Conservation (phyloP, 208 protist genomes). For the Blechomonas ayalai region DNA sequence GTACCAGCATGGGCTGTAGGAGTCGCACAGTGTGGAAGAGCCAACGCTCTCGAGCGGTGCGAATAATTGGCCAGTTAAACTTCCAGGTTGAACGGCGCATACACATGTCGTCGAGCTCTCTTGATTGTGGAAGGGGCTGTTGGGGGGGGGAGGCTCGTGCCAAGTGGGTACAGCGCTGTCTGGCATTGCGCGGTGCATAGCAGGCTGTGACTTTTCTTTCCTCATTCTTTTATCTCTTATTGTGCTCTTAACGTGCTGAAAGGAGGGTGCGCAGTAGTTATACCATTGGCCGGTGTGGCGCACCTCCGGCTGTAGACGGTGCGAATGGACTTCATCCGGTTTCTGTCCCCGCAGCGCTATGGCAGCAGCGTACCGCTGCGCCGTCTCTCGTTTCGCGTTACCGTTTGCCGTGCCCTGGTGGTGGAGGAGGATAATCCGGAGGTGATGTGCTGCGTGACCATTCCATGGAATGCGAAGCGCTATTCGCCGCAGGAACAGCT, state of each 20-base stretch:
- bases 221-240: constrained; percentile 7
- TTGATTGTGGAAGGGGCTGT: too few relatives aligned
- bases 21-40: too few relatives aligned
- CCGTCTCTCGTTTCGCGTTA: constrained; percentile 44
- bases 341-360: constrained; percentile 54
- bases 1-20: constrained; percentile 15
- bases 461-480: constrained; percentile 62
- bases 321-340: constrained; percentile 51
- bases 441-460: constrained; percentile 23
- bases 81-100: too few relatives aligned
- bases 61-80: too few relatives aligned
- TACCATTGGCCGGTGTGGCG: not conserved
- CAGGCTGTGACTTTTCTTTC: constrained; percentile 5
- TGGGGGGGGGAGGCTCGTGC: too few relatives aligned
- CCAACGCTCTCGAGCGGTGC: too few relatives aligned
- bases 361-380: constrained; percentile 30
- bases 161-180: too few relatives aligned
- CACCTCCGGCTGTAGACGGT: not conserved
- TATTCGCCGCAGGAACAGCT: constrained; percentile 50
- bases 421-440: constrained; percentile 57
- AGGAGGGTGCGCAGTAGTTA: too few relatives aligned
- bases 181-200: too few relatives aligned
- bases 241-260: too few relatives aligned
- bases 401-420: constrained; percentile 47
- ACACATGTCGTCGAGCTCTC: too few relatives aligned